A percentile compares a stretch with the other conserved stretches of the same genome.
phyloP scores from a whole-genome alignment of 192 early-diverging fungal species.

The Backusella westeae region DNA sequence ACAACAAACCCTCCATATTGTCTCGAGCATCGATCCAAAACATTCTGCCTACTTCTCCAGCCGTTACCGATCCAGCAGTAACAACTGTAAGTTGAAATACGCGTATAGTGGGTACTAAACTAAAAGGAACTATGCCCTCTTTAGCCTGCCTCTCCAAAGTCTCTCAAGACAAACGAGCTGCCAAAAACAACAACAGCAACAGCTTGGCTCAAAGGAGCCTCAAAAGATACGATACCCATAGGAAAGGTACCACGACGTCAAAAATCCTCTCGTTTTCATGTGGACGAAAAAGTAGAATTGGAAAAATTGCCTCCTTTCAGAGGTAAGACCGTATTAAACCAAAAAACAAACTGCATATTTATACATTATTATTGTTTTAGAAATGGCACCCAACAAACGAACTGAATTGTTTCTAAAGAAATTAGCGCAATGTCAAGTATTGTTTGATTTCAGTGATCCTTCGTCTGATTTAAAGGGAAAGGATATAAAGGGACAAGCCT shows the following conservation, averaged over 20 bases:
- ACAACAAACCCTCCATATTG: not conserved
- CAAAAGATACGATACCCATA: slow-evolving; percentile 72
- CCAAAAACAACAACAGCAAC: slow-evolving; percentile 2
- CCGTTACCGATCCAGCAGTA: not conserved
- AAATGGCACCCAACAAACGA: slow-evolving; percentile 78
- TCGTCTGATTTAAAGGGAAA: slow-evolving; percentile 89
- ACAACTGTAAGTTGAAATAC: not conserved
- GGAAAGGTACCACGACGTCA: slow-evolving; percentile 82
- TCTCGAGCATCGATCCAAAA: slow-evolving; percentile 12
- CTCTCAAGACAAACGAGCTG: not conserved
- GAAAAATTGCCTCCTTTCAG: slow-evolving; percentile 74
- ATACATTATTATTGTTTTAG: slow-evolving; percentile 33
- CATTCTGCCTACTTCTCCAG: not conserved
- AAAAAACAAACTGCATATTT: not conserved
- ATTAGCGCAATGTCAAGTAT: slow-evolving; percentile 84
- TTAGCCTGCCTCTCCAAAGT: not conserved
- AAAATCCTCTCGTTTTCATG: slow-evolving; percentile 84
- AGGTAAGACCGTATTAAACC: slow-evolving; percentile 48
- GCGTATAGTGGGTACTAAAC: not conserved
- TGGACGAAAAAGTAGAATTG: slow-evolving; percentile 71
- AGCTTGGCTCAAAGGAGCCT: slow-evolving; percentile 48
- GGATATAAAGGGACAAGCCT: slow-evolving; percentile 90
- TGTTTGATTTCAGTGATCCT: slow-evolving; percentile 96
- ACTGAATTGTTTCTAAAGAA: slow-evolving; percentile 90
- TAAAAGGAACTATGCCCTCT: not conserved